These are phyloP conservation scores for Neurospora tetrasperma DNA, from an alignment of 495 filamentous ascomycete genomes.

Conservation along the genomic window DNA sequence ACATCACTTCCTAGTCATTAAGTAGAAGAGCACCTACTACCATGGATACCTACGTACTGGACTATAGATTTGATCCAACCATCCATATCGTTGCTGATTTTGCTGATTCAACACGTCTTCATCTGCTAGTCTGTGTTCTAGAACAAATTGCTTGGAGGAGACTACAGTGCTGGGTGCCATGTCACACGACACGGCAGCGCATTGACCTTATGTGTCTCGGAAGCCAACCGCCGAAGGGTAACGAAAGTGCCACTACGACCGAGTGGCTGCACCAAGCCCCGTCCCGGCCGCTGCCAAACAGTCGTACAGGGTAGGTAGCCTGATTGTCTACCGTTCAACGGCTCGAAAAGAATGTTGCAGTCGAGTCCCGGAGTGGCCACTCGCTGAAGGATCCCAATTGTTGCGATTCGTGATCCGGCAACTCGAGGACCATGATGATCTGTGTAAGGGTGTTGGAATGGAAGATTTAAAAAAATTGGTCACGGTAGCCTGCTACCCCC, in stretches of 20 bases:
- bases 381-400: neutral
- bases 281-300: slow-evolving; percentile 10
- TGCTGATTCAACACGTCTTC: neutral
- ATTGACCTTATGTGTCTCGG: neutral
- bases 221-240: neutral
- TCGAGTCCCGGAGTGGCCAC: neutral
- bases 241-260: slow-evolving; percentile 5
- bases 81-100: neutral
- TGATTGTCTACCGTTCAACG: neutral
- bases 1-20: neutral
- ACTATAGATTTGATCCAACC: neutral
- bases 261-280: slow-evolving; percentile 20
- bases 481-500: neutral
- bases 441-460: neutral
- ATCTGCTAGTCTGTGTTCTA: neutral
- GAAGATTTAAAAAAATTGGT: neutral
- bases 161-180: neutral
- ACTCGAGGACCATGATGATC: neutral
- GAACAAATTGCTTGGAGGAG: neutral
- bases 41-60: neutral
- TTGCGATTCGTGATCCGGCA: neutral
- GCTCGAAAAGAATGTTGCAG: neutral
- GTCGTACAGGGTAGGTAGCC: neutral
- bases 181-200: neutral
- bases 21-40: neutral